Evolutionary conservation across 805 yeast genomes (phyloP).

Genomic region (Metschnikowia gruessii): DNA sequence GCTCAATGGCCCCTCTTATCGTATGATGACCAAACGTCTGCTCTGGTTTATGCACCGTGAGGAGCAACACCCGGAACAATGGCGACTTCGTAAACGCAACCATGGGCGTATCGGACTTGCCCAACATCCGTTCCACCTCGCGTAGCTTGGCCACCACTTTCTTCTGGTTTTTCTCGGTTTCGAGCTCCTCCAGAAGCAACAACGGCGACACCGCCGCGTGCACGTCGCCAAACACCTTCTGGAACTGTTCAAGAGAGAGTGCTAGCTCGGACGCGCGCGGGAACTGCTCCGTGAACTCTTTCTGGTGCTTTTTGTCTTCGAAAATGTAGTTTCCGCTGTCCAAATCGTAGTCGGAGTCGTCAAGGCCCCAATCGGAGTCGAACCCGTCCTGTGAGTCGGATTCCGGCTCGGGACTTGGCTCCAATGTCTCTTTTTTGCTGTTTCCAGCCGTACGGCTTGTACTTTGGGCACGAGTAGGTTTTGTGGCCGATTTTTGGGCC

Average conservation of each 20-base stretch:
- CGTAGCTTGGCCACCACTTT: constrained; percentile 19
- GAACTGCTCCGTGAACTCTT: constrained; percentile 23
- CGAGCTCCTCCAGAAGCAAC: constrained; percentile 12
- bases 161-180: constrained; percentile 13
- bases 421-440: not conserved
- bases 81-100: constrained; percentile 31
- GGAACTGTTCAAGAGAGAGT: constrained; percentile 17
- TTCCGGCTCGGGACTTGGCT: no score
- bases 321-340: constrained; percentile 38
- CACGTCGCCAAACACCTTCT: constrained; percentile 19
- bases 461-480: constrained; percentile 1
- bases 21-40: constrained; percentile 19
- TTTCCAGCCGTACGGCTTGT: not conserved
- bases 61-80: constrained; percentile 31
- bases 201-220: constrained; percentile 18
- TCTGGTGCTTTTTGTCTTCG: constrained; percentile 32
- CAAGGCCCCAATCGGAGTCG: constrained; percentile 44
- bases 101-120: constrained; percentile 25
- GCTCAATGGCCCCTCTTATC: constrained; percentile 20
- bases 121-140: constrained; percentile 18
- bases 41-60: constrained; percentile 29
- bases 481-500: constrained; percentile 10
- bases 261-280: constrained; percentile 26
- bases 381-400: constrained; percentile 9
- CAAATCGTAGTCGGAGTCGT: constrained; percentile 26